Evolutionary conservation across 139 green algal genomes (phyloP).

Genomic region (Closterium sp.): DNA sequence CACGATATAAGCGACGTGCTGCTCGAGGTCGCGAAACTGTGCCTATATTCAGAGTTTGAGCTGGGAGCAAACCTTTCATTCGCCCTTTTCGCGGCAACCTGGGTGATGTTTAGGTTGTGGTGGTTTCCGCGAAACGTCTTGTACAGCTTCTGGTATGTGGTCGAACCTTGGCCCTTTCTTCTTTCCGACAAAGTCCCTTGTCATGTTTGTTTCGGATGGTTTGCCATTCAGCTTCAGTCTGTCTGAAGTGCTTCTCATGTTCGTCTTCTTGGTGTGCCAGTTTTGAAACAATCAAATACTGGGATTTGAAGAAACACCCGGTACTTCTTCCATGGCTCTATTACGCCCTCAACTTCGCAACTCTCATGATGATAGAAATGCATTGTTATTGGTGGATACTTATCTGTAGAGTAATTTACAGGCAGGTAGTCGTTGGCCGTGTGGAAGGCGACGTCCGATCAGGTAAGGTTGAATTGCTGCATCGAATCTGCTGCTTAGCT

Average conservation of each 20-base stretch:
- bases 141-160: slow-evolving; percentile 41
- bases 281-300: background rate
- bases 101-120: slow-evolving; percentile 62
- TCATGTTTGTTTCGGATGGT: background rate
- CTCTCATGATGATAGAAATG: slow-evolving; percentile 37
- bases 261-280: background rate
- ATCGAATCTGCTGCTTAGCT: background rate
- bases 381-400: slow-evolving; percentile 80
- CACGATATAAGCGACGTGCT: slow-evolving; percentile 79
- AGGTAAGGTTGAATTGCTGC: background rate
- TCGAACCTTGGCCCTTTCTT: background rate
- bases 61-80: slow-evolving; percentile 52
- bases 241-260: background rate
- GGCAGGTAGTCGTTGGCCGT: background rate
- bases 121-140: slow-evolving; percentile 66
- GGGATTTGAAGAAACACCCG: slow-evolving; percentile 4
- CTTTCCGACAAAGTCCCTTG: background rate
- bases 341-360: slow-evolving; percentile 44
- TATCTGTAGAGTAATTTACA: slow-evolving; percentile 51
- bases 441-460: background rate
- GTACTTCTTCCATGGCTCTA: slow-evolving; percentile 15
- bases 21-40: slow-evolving; percentile 73
- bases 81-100: slow-evolving; percentile 61
- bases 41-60: slow-evolving; percentile 64
- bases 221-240: background rate